phyloP scores from a whole-genome alignment of 75 land plant genomes.

The Sequoiadendron giganteum region DNA sequence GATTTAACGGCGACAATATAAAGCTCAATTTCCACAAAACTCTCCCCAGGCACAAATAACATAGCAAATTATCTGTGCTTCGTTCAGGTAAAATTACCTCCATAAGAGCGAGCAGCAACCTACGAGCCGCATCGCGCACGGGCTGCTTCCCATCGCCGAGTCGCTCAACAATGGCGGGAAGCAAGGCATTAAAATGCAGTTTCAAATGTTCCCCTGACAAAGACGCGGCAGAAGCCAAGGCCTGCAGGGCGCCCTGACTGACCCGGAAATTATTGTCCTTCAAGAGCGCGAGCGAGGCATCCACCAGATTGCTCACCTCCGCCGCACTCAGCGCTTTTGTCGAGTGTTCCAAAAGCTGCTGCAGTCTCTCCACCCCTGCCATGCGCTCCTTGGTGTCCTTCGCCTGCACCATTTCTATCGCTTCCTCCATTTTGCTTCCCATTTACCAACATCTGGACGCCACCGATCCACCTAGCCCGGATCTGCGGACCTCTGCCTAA shows the following conservation, averaged over 20 bases:
- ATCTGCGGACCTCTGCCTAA: neutral
- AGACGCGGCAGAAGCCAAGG: slow-evolving; percentile 90
- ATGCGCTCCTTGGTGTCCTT: slow-evolving; percentile 98
- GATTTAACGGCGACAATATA: too few relatives aligned
- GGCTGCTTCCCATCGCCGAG: slow-evolving; percentile 97
- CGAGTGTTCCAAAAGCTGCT: slow-evolving; percentile 72
- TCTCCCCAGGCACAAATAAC: neutral
- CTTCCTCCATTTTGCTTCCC: slow-evolving; percentile 73
- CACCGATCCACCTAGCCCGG: neutral
- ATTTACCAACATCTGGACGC: neutral
- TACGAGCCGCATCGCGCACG: slow-evolving; percentile 88
- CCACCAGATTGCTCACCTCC: slow-evolving; percentile 77
- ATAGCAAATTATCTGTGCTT: neutral
- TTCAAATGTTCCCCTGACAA: slow-evolving; percentile 87
- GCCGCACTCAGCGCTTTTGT: slow-evolving; percentile 53
- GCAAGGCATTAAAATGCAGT: slow-evolving; percentile 86
- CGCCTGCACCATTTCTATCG: slow-evolving; percentile 80
- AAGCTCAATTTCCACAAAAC: neutral
- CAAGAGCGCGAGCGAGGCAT: slow-evolving; percentile 76
- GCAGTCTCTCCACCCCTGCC: slow-evolving; percentile 97
- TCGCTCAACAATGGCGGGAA: slow-evolving; percentile 91
- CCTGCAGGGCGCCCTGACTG: slow-evolving; percentile 90
- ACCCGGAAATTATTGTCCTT: slow-evolving; percentile 90
- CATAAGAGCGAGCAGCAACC: slow-evolving; percentile 93
- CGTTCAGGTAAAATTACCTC: slow-evolving; percentile 48